Evolutionary conservation across 73 alveolate genomes (phyloP), one percentile per base, ranked within the genome.

Genomic region (Tetrahymena thermophila): DNA sequence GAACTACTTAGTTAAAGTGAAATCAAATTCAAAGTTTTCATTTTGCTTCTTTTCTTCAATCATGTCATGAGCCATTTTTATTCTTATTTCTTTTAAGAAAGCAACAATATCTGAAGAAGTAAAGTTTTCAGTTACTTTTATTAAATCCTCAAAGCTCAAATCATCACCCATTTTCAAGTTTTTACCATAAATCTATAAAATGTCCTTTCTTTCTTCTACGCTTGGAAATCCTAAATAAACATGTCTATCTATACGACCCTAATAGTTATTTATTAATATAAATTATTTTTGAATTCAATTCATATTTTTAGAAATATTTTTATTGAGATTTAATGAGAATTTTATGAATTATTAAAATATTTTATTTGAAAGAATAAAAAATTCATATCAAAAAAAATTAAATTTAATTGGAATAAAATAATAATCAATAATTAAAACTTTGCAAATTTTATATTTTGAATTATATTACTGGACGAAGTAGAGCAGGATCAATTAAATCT

Each of bases 181-280:
- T 21, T 96, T 94, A n/a, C 94, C 71, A 40, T 97, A 97, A 93
- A 97, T 96, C 16, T 84, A 19, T 23, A 94, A 42, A 23, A 97
- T 96, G 17, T 96, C 96, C 15, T 34, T 38, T 25, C 97, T 95
- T 37, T 97, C 98, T 17, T 89, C 94, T 4, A 43, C 85, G 71
- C 94, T 94, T 16, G 99, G 99, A 94, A 96, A 96, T 38, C 98
- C 99, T 84, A 98, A 96, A 71, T 96, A 96, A 28, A 98, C 97
- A 89, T 96, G 97, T 93, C 98, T 97, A 71, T 98, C 99, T 21
- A 98, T 96, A 96, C 99, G 97, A 9, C 99, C 99, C 89, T 71
- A 28, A 3, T 71, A 56, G 11, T 42, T n/a, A 40, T 40, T 40
- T 40, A 40, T 40, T 7, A 40, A 40, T 40, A 40, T 9, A 40